These are phyloP conservation scores for Selaginella moellendorffii DNA, from an alignment of 75 land plant species.

Conservation along the genomic window DNA sequence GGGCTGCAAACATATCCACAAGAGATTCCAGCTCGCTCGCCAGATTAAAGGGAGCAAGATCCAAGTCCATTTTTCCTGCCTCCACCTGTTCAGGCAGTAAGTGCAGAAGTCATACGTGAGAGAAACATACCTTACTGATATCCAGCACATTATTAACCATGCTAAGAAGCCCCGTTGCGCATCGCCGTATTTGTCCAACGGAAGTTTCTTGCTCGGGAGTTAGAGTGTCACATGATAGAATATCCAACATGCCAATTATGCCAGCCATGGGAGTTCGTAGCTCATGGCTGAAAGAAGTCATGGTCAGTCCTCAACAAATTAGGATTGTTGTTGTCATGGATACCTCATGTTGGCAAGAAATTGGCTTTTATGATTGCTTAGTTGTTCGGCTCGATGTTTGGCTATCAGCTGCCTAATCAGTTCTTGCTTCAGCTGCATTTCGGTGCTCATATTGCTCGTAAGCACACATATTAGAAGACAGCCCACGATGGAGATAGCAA, in stretches of 20 bases:
- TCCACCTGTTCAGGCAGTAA: slow-evolving; percentile 15
- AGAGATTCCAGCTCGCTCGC: slow-evolving; percentile 21
- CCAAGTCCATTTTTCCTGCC: slow-evolving; percentile 22
- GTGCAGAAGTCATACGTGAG: not conserved
- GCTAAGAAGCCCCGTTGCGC: slow-evolving; percentile 19
- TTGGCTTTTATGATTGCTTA: slow-evolving; percentile 5
- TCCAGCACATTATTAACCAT: slow-evolving; percentile 20
- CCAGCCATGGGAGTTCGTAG: slow-evolving; percentile 20
- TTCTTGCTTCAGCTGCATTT: slow-evolving; percentile 5
- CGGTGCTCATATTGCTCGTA: slow-evolving; percentile 7
- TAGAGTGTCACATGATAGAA: slow-evolving; percentile 16
- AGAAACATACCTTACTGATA: slow-evolving; percentile 15
- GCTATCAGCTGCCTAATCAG: not conserved
- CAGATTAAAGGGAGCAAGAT: slow-evolving; percentile 17
- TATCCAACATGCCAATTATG: slow-evolving; percentile 21
- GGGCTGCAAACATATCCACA: slow-evolving; percentile 21
- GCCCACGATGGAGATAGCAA: not conserved
- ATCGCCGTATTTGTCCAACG: slow-evolving; percentile 19
- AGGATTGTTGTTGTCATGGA: not conserved
- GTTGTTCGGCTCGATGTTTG: slow-evolving; percentile 1
- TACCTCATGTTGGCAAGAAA: slow-evolving; percentile 9
- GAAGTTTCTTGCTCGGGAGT: slow-evolving; percentile 11
- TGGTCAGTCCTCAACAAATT: not conserved
- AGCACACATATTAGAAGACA: slow-evolving; percentile 3
- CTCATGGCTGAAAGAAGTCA: not conserved